Evolutionary conservation across 306 rosid species (phyloP).

Genomic region (Ormosia emarginata): DNA sequence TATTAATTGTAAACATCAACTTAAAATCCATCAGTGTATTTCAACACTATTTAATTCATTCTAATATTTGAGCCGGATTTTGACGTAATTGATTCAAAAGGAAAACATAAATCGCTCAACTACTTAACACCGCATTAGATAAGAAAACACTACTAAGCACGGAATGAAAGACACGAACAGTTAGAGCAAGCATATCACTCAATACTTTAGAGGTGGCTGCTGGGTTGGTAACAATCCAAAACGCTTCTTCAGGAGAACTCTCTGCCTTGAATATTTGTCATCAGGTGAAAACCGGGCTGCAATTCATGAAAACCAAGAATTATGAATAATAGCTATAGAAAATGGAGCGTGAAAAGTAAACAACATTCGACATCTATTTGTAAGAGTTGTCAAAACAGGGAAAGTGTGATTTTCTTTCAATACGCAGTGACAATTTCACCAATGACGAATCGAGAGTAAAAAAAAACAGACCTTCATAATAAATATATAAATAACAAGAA

Average conservation of each 20-base stretch:
- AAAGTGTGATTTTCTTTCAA: neutral
- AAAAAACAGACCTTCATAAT: neutral
- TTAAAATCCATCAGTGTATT: neutral
- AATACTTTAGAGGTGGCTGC: slow-evolving; percentile 71
- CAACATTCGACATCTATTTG: neutral
- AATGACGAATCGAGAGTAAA: neutral
- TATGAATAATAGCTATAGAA: neutral
- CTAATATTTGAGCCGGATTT: neutral
- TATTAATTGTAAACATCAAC: neutral
- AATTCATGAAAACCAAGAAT: slow-evolving; percentile 19
- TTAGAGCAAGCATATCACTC: slow-evolving; percentile 6
- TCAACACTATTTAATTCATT: neutral
- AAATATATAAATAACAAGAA: neutral
- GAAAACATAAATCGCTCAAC: neutral
- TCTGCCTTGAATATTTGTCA: slow-evolving; percentile 79
- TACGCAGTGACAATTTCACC: neutral
- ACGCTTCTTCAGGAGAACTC: slow-evolving; percentile 85
- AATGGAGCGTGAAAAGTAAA: neutral
- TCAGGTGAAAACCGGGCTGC: slow-evolving; percentile 97
- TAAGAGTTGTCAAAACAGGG: neutral
- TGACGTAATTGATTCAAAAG: neutral
- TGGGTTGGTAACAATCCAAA: slow-evolving; percentile 88
- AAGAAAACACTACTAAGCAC: neutral
- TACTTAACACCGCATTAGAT: neutral
- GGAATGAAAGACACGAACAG: neutral